These are phyloP conservation scores for Salix dunnii DNA, from an alignment of 345 rosid genomes.

Conservation along the genomic window DNA sequence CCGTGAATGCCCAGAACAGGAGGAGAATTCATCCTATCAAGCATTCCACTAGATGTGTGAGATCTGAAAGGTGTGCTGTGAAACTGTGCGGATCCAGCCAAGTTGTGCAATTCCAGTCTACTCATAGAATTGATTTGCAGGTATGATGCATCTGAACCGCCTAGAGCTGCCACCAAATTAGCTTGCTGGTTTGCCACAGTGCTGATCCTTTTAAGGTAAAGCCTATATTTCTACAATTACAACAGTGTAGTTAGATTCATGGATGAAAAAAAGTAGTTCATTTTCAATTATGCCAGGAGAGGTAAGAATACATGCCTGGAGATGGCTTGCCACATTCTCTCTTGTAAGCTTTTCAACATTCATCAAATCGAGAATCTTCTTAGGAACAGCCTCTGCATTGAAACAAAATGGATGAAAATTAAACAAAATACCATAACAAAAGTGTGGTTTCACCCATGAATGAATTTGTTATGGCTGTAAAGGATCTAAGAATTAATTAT, in stretches of 20 bases:
- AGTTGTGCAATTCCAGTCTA: conserved; percentile 46
- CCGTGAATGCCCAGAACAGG: conserved; percentile 55
- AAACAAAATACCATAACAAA: background rate
- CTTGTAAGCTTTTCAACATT: conserved; percentile 34
- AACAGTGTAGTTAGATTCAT: conserved; percentile 20
- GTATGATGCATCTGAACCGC: conserved; percentile 54
- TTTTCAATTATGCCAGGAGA: background rate
- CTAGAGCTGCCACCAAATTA: conserved; percentile 49
- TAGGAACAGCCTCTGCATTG: conserved; percentile 35
- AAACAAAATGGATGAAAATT: background rate
- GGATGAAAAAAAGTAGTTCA: background rate
- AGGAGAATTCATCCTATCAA: conserved; percentile 63
- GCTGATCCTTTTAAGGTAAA: conserved; percentile 69
- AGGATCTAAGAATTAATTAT: background rate
- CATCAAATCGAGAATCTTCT: conserved; percentile 37
- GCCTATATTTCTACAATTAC: conserved; percentile 67
- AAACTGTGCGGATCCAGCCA: conserved; percentile 51
- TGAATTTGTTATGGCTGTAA: background rate
- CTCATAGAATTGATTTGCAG: conserved; percentile 50
- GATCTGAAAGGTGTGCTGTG: conserved; percentile 50
- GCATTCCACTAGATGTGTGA: conserved; percentile 53
- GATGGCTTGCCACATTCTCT: conserved; percentile 39
- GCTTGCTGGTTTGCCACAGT: conserved; percentile 64
- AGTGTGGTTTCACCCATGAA: background rate
- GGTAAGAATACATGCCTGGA: conserved; percentile 18